Conservation (phyloP, 306 rosid genomes). For the Phaseolus lunatus region DNA sequence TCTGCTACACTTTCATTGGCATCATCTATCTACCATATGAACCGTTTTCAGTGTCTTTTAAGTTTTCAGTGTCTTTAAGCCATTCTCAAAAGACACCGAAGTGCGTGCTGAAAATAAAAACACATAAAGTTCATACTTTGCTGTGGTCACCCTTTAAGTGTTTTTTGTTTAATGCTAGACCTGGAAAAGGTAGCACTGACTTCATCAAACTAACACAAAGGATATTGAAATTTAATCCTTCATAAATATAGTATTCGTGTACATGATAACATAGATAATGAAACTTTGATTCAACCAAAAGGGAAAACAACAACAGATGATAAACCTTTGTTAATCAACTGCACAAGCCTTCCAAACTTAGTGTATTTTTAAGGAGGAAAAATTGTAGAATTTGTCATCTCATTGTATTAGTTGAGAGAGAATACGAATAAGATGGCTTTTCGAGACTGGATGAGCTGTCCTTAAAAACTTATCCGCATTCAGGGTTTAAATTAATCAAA, state of each 20-base stretch:
- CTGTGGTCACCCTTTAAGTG: conserved; percentile 42
- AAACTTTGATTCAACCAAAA: conserved; percentile 25
- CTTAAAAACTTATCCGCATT: too few relatives aligned
- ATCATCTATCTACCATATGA: conserved; percentile 35
- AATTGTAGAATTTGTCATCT: conserved; percentile 42
- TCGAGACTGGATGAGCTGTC: too few relatives aligned
- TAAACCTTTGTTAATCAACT: conserved; percentile 31
- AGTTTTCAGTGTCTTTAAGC: conserved; percentile 57
- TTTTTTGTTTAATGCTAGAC: conserved; percentile 57
- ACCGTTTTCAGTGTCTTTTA: conserved; percentile 56
- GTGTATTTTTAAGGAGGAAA: conserved; percentile 24
- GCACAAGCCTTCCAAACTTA: conserved; percentile 45
- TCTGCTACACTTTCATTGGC: conserved; percentile 31
- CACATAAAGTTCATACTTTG: conserved; percentile 54
- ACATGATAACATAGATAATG: conserved; percentile 62
- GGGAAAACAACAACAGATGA: background rate
- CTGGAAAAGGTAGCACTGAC: conserved; percentile 61
- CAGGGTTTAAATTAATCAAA: too few relatives aligned
- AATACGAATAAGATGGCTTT: too few relatives aligned
- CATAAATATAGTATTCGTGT: conserved; percentile 42
- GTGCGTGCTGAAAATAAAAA: conserved; percentile 50
- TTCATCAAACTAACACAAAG: conserved; percentile 48
- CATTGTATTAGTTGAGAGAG: too few relatives aligned
- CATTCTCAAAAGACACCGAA: conserved; percentile 63
- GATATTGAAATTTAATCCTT: conserved; percentile 51